Percentiles rank a stretch among this genome's conserved stretches.
Conservation (phyloP, 2,329 filamentous ascomycete genomes). For the Claviceps purpurea region DNA sequence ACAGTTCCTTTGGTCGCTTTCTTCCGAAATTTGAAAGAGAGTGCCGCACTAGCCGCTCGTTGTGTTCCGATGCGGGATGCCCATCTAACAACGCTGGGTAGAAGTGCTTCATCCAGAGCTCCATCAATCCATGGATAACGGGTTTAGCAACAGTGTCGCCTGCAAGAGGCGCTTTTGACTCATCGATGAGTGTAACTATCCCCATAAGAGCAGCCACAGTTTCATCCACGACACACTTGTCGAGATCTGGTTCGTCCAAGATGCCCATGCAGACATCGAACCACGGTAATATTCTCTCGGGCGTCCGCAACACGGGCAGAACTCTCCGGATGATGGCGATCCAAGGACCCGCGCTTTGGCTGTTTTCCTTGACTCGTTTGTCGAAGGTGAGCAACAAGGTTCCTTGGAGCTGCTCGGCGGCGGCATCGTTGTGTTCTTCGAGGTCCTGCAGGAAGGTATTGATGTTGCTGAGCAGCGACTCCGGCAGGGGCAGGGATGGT, state of each 20-base stretch:
- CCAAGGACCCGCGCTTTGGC: conserved; percentile 51
- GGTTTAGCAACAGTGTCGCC: conserved; percentile 30
- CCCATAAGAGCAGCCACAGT: conserved; percentile 50
- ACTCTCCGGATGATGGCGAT: conserved; percentile 52
- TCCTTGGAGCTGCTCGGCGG: conserved; percentile 59
- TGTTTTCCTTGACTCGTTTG: conserved; percentile 43
- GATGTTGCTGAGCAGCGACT: conserved; percentile 48
- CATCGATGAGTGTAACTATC: conserved; percentile 49
- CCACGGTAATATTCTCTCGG: conserved; percentile 55
- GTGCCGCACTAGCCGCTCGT: conserved; percentile 36
- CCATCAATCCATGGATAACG: conserved; percentile 43
- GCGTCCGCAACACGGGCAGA: conserved; percentile 48
- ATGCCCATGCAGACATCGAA: conserved; percentile 39
- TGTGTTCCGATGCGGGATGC: conserved; percentile 26
- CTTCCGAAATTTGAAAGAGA: conserved; percentile 50
- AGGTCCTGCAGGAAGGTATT: conserved; percentile 56
- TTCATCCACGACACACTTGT: conserved; percentile 51
- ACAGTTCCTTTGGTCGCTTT: conserved; percentile 56
- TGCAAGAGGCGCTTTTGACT: conserved; percentile 32
- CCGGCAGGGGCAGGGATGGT: conserved; percentile 49
- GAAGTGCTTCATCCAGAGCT: conserved; percentile 41
- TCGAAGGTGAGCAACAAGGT: conserved; percentile 57
- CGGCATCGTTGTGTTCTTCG: conserved; percentile 50
- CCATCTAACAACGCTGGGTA: conserved; percentile 23
- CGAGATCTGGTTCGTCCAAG: conserved; percentile 39